phyloP scores from a whole-genome alignment of 768 basidiomycete species.

The Termitomyces sp. region DNA sequence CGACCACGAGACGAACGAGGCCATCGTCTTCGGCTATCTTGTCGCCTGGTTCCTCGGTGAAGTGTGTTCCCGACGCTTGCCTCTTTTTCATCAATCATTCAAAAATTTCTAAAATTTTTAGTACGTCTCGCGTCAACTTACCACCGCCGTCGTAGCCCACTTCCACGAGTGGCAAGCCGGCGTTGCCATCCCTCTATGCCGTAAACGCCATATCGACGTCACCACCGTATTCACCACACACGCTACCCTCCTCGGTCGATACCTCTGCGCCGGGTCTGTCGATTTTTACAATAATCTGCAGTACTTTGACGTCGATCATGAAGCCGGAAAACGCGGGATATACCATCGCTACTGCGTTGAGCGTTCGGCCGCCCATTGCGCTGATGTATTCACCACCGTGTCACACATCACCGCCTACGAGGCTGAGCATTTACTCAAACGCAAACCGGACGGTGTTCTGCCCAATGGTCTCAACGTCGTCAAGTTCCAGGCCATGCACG shows the following conservation, averaged over 20 bases:
- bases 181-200: slow-evolving; percentile 88
- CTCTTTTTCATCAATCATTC: slow-evolving; percentile 1
- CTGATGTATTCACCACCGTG: slow-evolving; percentile 97
- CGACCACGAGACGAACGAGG: slow-evolving; percentile 97
- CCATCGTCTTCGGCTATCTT: slow-evolving; percentile 95
- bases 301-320: slow-evolving; percentile 99
- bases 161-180: slow-evolving; percentile 99
- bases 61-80: slow-evolving; percentile 38
- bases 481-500: slow-evolving; percentile 99
- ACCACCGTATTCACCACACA: slow-evolving; percentile 99
- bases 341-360: slow-evolving; percentile 99
- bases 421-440: slow-evolving; percentile 90
- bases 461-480: slow-evolving; percentile 98
- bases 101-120: slow-evolving; percentile 19
- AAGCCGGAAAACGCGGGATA: slow-evolving; percentile 98
- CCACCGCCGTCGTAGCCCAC: slow-evolving; percentile 89
- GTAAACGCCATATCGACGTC: slow-evolving; percentile 96
- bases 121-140: slow-evolving; percentile 78
- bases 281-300: slow-evolving; percentile 99
- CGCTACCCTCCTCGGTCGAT: slow-evolving; percentile 96
- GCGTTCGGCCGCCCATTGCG: slow-evolving; percentile 87
- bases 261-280: slow-evolving; percentile 96
- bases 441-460: slow-evolving; percentile 95
- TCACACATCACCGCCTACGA: slow-evolving; percentile 99
- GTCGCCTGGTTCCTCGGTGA: slow-evolving; percentile 99